Percentiles rank a stretch among this genome's conserved stretches.
Evolutionary conservation across 306 rosid species (phyloP).

Genomic region (Fragaria ananassa): DNA sequence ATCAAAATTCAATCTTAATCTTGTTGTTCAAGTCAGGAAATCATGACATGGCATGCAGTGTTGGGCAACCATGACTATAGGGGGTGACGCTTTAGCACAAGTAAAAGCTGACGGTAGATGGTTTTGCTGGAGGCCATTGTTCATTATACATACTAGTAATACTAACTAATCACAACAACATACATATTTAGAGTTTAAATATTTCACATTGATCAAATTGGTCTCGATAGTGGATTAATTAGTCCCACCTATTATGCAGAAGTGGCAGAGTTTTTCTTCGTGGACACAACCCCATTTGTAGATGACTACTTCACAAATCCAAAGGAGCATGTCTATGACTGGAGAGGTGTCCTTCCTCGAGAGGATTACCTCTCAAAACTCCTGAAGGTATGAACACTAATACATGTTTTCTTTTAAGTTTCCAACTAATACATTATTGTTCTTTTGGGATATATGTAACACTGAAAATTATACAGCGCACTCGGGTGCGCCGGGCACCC

Average conservation of each 20-base stretch:
- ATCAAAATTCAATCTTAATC: background rate
- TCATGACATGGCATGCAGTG: conserved; percentile 33
- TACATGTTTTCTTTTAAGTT: no score
- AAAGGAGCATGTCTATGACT: conserved; percentile 47
- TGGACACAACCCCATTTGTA: conserved; percentile 75
- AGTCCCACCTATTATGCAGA: no score
- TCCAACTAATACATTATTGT: background rate
- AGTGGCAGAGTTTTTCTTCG: conserved; percentile 53
- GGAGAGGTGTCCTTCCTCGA: conserved; percentile 59
- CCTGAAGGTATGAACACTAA: background rate
- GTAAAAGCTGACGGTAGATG: conserved; percentile 62
- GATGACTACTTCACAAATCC: conserved; percentile 52
- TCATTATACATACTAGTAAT: conserved; percentile 48
- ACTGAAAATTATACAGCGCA: no score
- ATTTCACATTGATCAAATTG: no score
- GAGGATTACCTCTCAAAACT: background rate
- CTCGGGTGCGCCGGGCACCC: no score
- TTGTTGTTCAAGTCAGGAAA: background rate
- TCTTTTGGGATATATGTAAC: background rate
- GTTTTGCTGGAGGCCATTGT: conserved; percentile 64
- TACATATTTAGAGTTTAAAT: no score
- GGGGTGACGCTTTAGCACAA: conserved; percentile 75
- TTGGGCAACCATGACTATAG: conserved; percentile 89
- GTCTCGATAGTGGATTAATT: no score
- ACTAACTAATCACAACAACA: background rate